Base-by-base conservation (phyloP, 2,329 filamentous ascomycete species). In the Huntiella savannae region DNA sequence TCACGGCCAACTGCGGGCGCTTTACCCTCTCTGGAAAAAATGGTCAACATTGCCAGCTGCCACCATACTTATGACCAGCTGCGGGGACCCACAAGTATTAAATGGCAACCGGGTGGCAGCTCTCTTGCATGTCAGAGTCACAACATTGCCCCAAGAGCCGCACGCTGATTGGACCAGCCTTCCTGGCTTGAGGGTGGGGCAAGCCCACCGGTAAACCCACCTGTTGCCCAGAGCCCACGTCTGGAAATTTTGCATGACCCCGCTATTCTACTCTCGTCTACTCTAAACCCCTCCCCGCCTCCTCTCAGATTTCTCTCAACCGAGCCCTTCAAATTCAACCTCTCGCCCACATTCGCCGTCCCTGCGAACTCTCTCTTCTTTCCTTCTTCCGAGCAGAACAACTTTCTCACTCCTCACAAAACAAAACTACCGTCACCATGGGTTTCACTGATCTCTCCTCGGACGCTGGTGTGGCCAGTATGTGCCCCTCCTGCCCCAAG, bases 391-490 rank as follows among this genome's bases (percentile, higher is more conserved):
- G 47, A 50, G 47, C 47, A 48, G 45, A 49, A 49, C 33, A 48
- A 40, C 39, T 46, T 53, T 51, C 49, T 51, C 47, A 49, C 49
- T 46, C 46, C 46, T 48, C 52, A 46, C 52, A 56, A 53, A 55
- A 52, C 56, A 41, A 53, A 55, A 52, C 57, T 35, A 54, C 52
- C 52, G 50, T 57, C 60, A 73, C 59, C 57, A 82, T 82, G 77
- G 77, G 77, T 63, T 81, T 81, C 71, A 66, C 70, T 62, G 76
- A 81, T 62, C 67, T 82, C 57, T 60, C 75, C 57, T 70, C 73
- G 61, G 76, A 79, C 61, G 66, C 75, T 65, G 77, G 77, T 62
- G 65, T 77, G 56, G 53, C 58, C 59, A 58, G 60, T 62, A 61
- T 56, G 60, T 60, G 54, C 55, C 48, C 48, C 48, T 47, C 47